phyloP scores from a whole-genome alignment of 1,284 basidiomycete species.

The Inonotus obliquus region DNA sequence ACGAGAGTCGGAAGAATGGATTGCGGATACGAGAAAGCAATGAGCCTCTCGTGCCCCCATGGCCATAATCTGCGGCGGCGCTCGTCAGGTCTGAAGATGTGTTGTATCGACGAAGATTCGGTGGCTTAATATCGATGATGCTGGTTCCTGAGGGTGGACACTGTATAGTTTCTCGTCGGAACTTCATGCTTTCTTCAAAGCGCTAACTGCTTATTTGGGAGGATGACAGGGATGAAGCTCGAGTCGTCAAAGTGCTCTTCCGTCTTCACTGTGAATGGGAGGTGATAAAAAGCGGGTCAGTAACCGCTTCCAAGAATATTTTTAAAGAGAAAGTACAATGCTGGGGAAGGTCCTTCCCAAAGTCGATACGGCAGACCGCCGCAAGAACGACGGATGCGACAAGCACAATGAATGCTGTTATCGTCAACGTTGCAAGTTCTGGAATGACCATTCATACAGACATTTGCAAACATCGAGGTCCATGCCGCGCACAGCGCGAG shows the following conservation, averaged over 20 bases:
- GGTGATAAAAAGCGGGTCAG: neutral
- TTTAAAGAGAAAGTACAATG: slow-evolving; percentile 11
- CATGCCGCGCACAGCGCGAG: slow-evolving; percentile 16
- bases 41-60: neutral
- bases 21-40: neutral
- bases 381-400: slow-evolving; percentile 21
- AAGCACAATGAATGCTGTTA: slow-evolving; percentile 21
- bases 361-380: slow-evolving; percentile 22
- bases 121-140: slow-evolving; percentile 9
- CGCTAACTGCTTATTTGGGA: slow-evolving; percentile 1
- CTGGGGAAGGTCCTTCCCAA: slow-evolving; percentile 23
- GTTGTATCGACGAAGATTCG: neutral
- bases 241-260: slow-evolving; percentile 16
- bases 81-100: neutral
- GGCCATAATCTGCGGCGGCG: neutral
- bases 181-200: neutral
- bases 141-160: neutral
- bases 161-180: neutral
- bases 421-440: slow-evolving; percentile 23
- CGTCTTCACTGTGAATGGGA: slow-evolving; percentile 3
- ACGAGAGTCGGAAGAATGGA: slow-evolving; percentile 1
- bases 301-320: neutral
- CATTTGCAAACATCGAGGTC: slow-evolving; percentile 22
- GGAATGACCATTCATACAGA: slow-evolving; percentile 23
- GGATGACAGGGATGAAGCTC: slow-evolving; percentile 10